These are phyloP conservation scores for Exophiala dermatitidis DNA, from an alignment of 2,329 filamentous ascomycete genomes.

Conservation along the genomic window DNA sequence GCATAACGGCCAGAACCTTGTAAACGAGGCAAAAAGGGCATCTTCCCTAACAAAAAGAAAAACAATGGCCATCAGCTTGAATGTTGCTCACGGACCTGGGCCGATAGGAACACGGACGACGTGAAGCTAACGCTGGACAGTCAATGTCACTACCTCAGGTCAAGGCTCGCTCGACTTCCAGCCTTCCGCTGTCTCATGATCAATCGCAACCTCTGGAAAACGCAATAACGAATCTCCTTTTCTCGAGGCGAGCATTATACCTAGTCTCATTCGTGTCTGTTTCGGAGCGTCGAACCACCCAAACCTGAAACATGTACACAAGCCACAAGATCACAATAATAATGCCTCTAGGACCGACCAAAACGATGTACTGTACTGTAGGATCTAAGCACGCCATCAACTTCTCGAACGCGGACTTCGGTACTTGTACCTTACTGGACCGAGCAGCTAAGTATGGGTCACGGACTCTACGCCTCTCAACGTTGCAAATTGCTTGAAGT, in stretches of 20 bases:
- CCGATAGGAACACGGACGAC: not conserved
- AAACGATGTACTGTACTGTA: not conserved
- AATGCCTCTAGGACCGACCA: slow-evolving; percentile 8
- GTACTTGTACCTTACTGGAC: not conserved
- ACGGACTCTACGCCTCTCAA: slow-evolving; percentile 1
- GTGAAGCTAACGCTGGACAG: no score
- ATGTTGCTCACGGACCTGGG: not conserved
- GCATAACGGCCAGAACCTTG: not conserved
- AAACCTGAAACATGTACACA: slow-evolving; percentile 14
- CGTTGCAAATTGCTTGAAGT: slow-evolving; percentile 6
- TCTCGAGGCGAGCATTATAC: no score
- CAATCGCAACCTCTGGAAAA: no score
- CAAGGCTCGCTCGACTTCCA: no score
- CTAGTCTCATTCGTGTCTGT: not conserved
- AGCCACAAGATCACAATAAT: slow-evolving; percentile 13
- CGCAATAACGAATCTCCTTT: no score
- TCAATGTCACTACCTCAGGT: no score
- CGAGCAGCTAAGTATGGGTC: not conserved
- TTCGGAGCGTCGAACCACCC: slow-evolving; percentile 2
- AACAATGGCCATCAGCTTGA: not conserved
- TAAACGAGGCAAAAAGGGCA: not conserved
- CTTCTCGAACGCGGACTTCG: not conserved
- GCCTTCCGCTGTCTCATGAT: no score
- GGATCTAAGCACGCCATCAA: not conserved
- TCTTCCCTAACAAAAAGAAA: not conserved